These are phyloP conservation scores for Auriscalpium orientale DNA, from an alignment of 768 basidiomycete genomes.

Conservation along the genomic window DNA sequence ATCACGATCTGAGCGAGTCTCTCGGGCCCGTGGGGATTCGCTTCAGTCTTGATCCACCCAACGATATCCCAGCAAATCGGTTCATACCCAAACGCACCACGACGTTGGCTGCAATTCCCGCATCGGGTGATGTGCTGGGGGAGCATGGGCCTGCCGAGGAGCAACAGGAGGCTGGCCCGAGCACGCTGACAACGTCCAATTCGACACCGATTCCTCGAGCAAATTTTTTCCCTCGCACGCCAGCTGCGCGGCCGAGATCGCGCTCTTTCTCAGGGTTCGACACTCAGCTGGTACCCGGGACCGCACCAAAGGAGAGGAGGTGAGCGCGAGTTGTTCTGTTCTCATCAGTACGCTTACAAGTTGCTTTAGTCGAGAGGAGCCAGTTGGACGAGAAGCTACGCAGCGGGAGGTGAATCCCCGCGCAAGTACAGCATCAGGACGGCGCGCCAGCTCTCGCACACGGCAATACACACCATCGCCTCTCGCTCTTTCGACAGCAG, in stretches of 20 bases:
- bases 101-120: background rate
- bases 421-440: background rate
- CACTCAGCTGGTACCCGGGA: constrained; percentile 23
- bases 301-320: constrained; percentile 13
- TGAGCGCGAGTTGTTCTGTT: constrained; percentile 3
- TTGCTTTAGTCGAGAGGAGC: background rate
- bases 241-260: constrained; percentile 47
- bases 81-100: background rate
- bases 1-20: constrained; percentile 41
- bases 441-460: background rate
- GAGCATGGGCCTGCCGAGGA: background rate
- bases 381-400: background rate
- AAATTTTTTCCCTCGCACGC: constrained; percentile 55
- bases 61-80: constrained; percentile 24
- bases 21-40: constrained; percentile 53
- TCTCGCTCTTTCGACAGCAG: constrained; percentile 1
- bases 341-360: background rate
- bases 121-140: background rate
- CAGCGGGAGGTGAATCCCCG: background rate
- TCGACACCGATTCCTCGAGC: constrained; percentile 37
- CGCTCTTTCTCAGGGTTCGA: constrained; percentile 73
- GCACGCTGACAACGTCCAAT: background rate
- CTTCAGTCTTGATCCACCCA: constrained; percentile 48
- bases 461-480: constrained; percentile 17
- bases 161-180: background rate